phyloP scores from a whole-genome alignment of 1,139 yeast genomes.

The Geotrichum cucujoidarum region DNA sequence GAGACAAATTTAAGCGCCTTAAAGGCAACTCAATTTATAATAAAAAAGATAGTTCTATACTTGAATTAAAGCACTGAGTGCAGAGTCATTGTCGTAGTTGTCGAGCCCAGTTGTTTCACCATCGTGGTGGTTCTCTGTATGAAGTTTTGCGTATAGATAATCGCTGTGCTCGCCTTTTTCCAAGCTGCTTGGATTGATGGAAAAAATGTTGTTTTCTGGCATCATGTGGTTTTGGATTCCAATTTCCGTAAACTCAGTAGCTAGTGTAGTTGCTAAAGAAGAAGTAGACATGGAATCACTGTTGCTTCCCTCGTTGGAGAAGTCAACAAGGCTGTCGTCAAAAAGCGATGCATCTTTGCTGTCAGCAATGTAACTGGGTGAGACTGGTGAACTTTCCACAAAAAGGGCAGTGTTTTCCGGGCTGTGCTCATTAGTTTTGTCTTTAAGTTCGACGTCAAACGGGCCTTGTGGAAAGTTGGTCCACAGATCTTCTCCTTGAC shows the following conservation, averaged over 20 bases:
- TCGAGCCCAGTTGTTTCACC: too few species aligned
- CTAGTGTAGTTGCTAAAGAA: neutral
- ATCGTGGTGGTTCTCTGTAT: too few species aligned
- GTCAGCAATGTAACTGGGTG: neutral
- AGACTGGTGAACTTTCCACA: neutral
- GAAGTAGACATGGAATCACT: neutral
- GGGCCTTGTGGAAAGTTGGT: neutral
- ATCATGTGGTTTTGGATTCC: neutral
- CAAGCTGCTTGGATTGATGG: too few species aligned
- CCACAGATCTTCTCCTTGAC: neutral
- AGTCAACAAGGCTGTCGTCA: conserved; percentile 4
- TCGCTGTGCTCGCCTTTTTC: too few species aligned
- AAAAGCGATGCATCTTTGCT: neutral
- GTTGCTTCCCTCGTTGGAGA: neutral
- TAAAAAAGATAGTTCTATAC: too few species aligned
- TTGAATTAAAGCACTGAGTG: too few species aligned
- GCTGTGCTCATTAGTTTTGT: neutral
- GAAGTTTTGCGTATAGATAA: too few species aligned
- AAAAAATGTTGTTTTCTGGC: neutral
- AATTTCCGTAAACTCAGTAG: neutral
- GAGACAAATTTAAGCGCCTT: too few species aligned
- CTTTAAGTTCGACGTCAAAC: neutral
- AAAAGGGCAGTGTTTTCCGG: neutral
- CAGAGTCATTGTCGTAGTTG: too few species aligned
- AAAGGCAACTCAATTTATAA: too few species aligned